Evolutionary conservation across 2,329 filamentous ascomycete genomes (phyloP), one percentile per base, ranked within the genome.

Genomic region (Xylariaceae sp.): DNA sequence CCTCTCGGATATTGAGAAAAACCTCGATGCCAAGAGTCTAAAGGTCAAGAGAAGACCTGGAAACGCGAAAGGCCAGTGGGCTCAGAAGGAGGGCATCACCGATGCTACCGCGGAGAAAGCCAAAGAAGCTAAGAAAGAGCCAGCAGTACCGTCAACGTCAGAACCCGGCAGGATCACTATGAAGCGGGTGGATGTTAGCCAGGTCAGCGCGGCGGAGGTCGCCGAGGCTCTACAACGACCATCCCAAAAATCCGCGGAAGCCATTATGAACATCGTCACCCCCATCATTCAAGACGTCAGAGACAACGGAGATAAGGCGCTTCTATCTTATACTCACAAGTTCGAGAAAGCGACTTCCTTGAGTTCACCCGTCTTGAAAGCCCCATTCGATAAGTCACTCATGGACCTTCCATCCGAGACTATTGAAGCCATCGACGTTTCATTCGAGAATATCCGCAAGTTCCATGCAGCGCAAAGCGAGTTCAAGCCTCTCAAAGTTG

Each of bases 311-410:
- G 95, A 99, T 75, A 89, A 89, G 67, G 93, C 91, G 2, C 81
- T 99, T 20, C 82, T 99, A 44, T 89, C 90, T 48, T 98, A 96
- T 74, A 98, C 95, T 1, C 93, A 97, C 82, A 96, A 96, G 74
- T 99, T 99, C 66, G 95, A 99, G 72, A 96, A 93, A 77, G 95
- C 93, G 0, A 96, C 91, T 0, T 93, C 90, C 2, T 80, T 99
- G 57, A 95, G 86, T 14, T 93, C 92, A 0, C 91, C 93, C 0
- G 92, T 99, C 14, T 80, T 99, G 61, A 89, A 87, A 68, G 93
- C 95, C 1, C 95, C 95, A 0, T 99, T 96, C 79, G 88, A 91
- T 1, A 76, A 87, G 63, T 84, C 87, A 56, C 79, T 98, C 44
- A 98, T 99, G 95, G 81, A 91, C 60, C 81, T 99, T 16, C 78